Evolutionary conservation across 192 early-diverging fungal species (phyloP).

Genomic region (Oehlia diaphana): DNA sequence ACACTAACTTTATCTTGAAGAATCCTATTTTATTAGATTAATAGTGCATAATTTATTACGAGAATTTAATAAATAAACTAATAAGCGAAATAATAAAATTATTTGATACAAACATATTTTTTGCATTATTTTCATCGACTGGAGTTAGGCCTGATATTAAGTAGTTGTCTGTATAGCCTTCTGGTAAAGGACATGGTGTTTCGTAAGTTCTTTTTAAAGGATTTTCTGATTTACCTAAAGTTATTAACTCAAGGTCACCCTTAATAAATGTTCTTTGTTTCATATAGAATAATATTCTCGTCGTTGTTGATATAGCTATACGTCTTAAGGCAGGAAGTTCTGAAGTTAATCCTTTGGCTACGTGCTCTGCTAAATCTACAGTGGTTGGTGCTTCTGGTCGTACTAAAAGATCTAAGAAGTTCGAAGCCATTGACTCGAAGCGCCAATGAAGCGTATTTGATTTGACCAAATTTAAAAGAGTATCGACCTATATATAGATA

Average conservation of each 20-base stretch:
- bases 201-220: conserved; percentile 44
- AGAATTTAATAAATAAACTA: not conserved
- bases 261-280: conserved; percentile 64
- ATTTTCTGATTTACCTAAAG: conserved; percentile 40
- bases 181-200: conserved; percentile 38
- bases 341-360: conserved; percentile 61
- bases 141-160: conserved; percentile 34
- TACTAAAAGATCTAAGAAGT: conserved; percentile 74
- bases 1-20: conserved; percentile 59
- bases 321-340: conserved; percentile 75
- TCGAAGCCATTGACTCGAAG: conserved; percentile 76
- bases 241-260: conserved; percentile 48
- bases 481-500: conserved; percentile 18
- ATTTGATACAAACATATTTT: conserved; percentile 33
- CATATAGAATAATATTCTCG: conserved; percentile 63
- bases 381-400: conserved; percentile 60
- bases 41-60: not conserved
- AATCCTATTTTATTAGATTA: conserved; percentile 2
- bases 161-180: conserved; percentile 39
- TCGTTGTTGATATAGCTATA: conserved; percentile 61
- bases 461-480: conserved; percentile 62
- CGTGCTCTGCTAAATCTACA: conserved; percentile 55
- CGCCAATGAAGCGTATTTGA: conserved; percentile 76
- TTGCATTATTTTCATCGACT: conserved; percentile 35
- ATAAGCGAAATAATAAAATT: not conserved